A percentile compares a stretch with the other conserved stretches of the same genome.
Conservation (phyloP, 371 early-diverging fungal genomes). For the Mucor velutinosus region DNA sequence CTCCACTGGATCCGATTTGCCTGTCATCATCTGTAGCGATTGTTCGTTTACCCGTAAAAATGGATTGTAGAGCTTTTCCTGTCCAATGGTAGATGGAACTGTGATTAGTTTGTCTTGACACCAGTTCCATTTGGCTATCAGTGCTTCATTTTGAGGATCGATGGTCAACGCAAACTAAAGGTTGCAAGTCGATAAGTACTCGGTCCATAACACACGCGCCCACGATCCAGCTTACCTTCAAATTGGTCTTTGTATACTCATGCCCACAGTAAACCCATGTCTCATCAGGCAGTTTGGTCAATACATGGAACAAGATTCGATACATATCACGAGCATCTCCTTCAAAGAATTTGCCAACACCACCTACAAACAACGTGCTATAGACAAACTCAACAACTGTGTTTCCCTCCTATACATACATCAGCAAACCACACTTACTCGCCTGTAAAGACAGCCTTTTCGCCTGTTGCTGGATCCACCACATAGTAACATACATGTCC, state of each 20-base stretch:
- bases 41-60: slow-evolving; percentile 85
- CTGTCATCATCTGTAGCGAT: slow-evolving; percentile 62
- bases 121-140: slow-evolving; percentile 64
- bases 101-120: slow-evolving; percentile 58
- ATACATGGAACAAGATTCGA: slow-evolving; percentile 67
- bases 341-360: slow-evolving; percentile 95
- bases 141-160: slow-evolving; percentile 52
- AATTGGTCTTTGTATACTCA: slow-evolving; percentile 40
- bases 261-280: slow-evolving; percentile 91
- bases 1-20: slow-evolving; percentile 71
- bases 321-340: slow-evolving; percentile 89
- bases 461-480: slow-evolving; percentile 52
- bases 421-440: slow-evolving; percentile 29
- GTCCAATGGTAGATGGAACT: slow-evolving; percentile 87
- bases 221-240: slow-evolving; percentile 27
- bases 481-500: slow-evolving; percentile 89
- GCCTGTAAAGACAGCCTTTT: slow-evolving; percentile 53
- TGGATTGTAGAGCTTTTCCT: slow-evolving; percentile 85
- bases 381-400: not conserved
- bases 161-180: slow-evolving; percentile 51
- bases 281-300: slow-evolving; percentile 79
- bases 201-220: not conserved
- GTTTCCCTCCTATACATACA: not conserved
- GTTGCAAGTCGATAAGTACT: not conserved
- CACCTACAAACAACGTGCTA: slow-evolving; percentile 54